Evolutionary conservation across 345 rosid species (phyloP), one percentile per base, ranked within the genome.

Genomic region (Odontarrhena argentea): DNA sequence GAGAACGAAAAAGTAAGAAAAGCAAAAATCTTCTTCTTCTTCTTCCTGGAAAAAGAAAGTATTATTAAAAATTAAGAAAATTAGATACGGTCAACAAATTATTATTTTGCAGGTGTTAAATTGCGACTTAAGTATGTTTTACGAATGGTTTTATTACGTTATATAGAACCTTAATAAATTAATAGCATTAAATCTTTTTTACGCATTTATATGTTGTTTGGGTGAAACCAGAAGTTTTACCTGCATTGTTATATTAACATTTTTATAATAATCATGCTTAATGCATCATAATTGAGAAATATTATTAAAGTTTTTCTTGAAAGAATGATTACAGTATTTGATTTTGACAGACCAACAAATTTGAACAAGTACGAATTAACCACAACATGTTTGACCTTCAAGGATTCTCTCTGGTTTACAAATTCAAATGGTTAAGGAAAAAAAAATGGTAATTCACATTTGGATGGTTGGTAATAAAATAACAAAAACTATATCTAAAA

Each of bases 61-160:
- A 42, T 4, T 62, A 9, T 67, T 67, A 44, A 25, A 54, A 40
- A 4, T 6, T 5, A 5, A 18, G 7, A 3, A n/a, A 44, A 3
- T 9, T 3, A 0, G 56, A 60, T 73, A 67, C 63, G 72, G 77
- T 73, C 77, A 73, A 66, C 72, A 52, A 48, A 30, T 59, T 59
- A 36, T 14, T 18, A 18, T 35, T 40, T 38, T 37, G n/a, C n/a
- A 14, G 13, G 14, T 0, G 1, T 68, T 48, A 28, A 7, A 57
- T 58, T 48, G 10, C 38, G 22, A 14, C 37, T 9, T 18, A 9
- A 22, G 10, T 44, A 25, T 11, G 40, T 12, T 43, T 43, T 32
- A 32, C 36, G 7, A 32, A 32, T 32, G 4, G 6, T 32, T 4
- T 32, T 6, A 5, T 5, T 32, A 32, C 36, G 36, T 32, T 32